These are phyloP conservation scores for Myxozyma kluyveri DNA, from an alignment of 805 yeast genomes.

Conservation along the genomic window DNA sequence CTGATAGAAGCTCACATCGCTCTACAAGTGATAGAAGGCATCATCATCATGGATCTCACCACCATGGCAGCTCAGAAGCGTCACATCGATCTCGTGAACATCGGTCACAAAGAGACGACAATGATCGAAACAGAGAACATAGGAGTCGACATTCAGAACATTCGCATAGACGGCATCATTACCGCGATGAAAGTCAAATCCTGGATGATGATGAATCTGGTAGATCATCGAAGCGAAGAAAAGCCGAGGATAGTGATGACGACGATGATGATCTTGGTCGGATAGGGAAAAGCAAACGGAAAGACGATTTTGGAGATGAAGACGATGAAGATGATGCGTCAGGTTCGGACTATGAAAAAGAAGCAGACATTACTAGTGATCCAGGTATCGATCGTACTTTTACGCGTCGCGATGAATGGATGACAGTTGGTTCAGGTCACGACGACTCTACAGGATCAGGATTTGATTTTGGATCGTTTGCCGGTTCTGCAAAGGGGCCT, in stretches of 20 bases:
- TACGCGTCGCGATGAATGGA: constrained; percentile 22
- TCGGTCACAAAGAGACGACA: neutral
- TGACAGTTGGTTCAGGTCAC: constrained; percentile 2
- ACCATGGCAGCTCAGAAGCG: no score
- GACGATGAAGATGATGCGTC: constrained; percentile 4
- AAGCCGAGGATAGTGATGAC: constrained; percentile 1
- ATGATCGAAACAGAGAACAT: no score
- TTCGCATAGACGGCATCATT: no score
- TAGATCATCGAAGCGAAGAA: neutral
- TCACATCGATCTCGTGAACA: neutral
- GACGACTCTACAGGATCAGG: neutral
- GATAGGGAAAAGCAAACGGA: neutral
- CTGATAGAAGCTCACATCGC: neutral
- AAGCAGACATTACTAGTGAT: neutral
- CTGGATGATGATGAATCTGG: no score
- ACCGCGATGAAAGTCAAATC: no score
- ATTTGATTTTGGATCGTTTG: constrained; percentile 35
- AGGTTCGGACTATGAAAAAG: constrained; percentile 9
- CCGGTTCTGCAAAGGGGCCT: constrained; percentile 5
- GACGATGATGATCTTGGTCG: constrained; percentile 6
- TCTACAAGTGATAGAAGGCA: neutral
- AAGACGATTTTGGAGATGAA: constrained; percentile 3
- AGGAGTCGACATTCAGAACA: no score
- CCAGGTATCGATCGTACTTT: neutral
- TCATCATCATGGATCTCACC: no score